A percentile compares a stretch with the other conserved stretches of the same genome.
phyloP scores from a whole-genome alignment of 352 stramenopile genomes.

The Globisporangium heterothallicum region DNA sequence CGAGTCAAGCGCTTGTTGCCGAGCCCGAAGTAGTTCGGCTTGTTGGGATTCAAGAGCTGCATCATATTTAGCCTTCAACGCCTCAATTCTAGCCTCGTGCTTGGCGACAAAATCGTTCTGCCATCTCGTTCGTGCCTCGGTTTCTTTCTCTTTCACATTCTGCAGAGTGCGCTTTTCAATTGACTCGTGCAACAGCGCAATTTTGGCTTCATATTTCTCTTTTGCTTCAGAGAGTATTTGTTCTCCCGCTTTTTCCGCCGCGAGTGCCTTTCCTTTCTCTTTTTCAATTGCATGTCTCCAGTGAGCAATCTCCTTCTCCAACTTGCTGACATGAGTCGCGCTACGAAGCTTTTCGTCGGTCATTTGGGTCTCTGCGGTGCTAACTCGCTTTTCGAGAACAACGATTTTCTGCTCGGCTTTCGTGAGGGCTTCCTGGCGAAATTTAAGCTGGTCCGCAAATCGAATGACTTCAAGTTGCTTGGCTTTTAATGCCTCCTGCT shows the following conservation, averaged over 20 bases:
- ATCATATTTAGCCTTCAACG: constrained; percentile 70
- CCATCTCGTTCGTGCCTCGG: constrained; percentile 55
- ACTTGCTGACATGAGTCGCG: constrained; percentile 26
- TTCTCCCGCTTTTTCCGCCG: constrained; percentile 24
- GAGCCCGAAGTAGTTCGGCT: constrained; percentile 39
- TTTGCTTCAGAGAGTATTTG: constrained; percentile 25
- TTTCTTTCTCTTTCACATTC: constrained; percentile 43
- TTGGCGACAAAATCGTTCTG: constrained; percentile 65
- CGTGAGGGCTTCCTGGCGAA: constrained; percentile 42
- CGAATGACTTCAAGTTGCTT: constrained; percentile 54
- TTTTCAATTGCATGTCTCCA: constrained; percentile 41
- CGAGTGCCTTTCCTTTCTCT: constrained; percentile 36
- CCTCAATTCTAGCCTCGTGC: constrained; percentile 64
- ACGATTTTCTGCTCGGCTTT: constrained; percentile 49
- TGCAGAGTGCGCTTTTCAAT: constrained; percentile 47
- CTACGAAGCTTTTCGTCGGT: constrained; percentile 37
- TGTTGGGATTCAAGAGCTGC: constrained; percentile 53
- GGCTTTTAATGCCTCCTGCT: constrained; percentile 33
- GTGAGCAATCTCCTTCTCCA: constrained; percentile 56
- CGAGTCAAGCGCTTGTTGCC: constrained; percentile 44
- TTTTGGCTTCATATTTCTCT: constrained; percentile 45
- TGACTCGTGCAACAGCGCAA: constrained; percentile 38
- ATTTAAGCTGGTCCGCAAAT: constrained; percentile 47
- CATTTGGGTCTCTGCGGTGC: constrained; percentile 23
- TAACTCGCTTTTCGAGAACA: constrained; percentile 31